Base-by-base conservation (phyloP, 2,329 filamentous ascomycete genomes). In the Colletotrichum eleusines region DNA sequence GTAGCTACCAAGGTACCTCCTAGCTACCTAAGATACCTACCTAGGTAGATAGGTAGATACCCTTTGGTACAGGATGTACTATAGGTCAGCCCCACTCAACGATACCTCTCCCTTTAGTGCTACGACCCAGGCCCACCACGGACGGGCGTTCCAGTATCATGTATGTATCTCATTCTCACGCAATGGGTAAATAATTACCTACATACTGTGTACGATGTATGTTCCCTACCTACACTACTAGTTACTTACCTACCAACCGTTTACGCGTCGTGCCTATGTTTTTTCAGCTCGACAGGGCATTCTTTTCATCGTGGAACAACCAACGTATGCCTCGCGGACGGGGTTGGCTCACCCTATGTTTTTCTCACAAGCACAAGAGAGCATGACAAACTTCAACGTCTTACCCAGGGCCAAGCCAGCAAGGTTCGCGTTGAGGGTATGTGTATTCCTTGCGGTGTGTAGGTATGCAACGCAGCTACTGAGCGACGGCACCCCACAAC, bases 81-180 rank as follows among this genome's bases (percentile, higher is more conserved):
- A n/a, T n/a, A 38, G 11, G 35, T 38, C 20, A 40, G 26, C 35
- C 50, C 62, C 55, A 46, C 46, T 26, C 35, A 31, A 18, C 28
- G 50, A 35, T 44, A 63, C 50, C 5, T 50, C 18, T 14, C 18
- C 2, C 31, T 55, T 20, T 38, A 55, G 53, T 28, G 28, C n/a
- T 38, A 35, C 53, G 8, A 59, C 23, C n/a, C 16, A 31, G 33
- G 8, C 33, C 59, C 50, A 55, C 58, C 18, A 16, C 7, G 28
- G 26, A 16, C 7, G 38, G 26, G 31, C 44, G 31, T 67, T 55
- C 31, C 23, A 50, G 48, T 65, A 57, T 8, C 38, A 33, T n/a
- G n/a, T n/a, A 33, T 33, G 4, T 18, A 42, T 42, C 5, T 40
- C 38, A 42, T 16, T n/a, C 42, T 26, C 57, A 42, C 55, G 11